Evolutionary conservation across 2,329 filamentous ascomycete genomes (phyloP).

Genomic region (Colletotrichum tofieldiae): DNA sequence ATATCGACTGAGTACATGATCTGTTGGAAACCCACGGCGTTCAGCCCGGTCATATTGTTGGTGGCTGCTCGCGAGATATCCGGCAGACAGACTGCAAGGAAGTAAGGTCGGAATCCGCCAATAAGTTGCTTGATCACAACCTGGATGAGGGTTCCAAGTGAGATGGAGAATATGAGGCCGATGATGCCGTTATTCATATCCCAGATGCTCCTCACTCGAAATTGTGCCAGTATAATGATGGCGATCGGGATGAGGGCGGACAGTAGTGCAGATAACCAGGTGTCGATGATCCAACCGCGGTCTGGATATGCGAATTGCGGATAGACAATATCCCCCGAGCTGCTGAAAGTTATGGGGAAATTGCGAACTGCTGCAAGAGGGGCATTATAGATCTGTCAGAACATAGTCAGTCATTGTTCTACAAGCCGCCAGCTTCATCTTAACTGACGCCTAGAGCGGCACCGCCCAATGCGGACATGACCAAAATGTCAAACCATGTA

Average conservation of each 20-base stretch:
- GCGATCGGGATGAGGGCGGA: conserved; percentile 70
- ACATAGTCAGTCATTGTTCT: conserved; percentile 49
- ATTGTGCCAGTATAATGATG: conserved; percentile 70
- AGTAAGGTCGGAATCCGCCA: conserved; percentile 75
- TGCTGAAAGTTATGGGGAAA: conserved; percentile 73
- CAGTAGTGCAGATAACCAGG: conserved; percentile 71
- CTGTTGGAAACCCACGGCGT: conserved; percentile 66
- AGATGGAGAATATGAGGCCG: conserved; percentile 73
- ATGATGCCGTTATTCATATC: conserved; percentile 75
- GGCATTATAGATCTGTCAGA: conserved; percentile 65
- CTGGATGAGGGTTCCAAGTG: conserved; percentile 75
- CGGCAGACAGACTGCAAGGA: conserved; percentile 76
- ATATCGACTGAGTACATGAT: conserved; percentile 77
- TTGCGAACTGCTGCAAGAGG: conserved; percentile 70
- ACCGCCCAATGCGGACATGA: conserved; percentile 70
- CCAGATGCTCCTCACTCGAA: conserved; percentile 71
- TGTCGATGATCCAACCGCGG: conserved; percentile 74
- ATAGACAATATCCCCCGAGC: conserved; percentile 74
- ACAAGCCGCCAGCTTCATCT: background rate
- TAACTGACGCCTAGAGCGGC: conserved; percentile 49
- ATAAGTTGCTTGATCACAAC: conserved; percentile 78
- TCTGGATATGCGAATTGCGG: conserved; percentile 77
- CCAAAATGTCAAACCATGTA: conserved; percentile 73
- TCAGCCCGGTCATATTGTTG: conserved; percentile 58
- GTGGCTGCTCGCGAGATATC: conserved; percentile 60